phyloP scores from a whole-genome alignment of 129 eudicot species.

The Centella asiatica region DNA sequence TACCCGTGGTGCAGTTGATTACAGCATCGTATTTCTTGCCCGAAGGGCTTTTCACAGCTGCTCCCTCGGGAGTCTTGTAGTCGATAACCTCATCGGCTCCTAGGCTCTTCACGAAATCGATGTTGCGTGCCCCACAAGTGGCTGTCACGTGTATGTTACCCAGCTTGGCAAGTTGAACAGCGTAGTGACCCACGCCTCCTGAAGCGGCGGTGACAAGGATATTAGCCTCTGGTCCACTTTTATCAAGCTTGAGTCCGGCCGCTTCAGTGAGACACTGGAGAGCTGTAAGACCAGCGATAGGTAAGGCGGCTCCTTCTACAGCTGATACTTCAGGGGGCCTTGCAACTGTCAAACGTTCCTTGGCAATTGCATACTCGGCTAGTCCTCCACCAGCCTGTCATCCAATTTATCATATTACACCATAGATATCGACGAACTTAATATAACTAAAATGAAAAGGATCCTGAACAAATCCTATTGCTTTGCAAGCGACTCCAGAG shows the following conservation, averaged over 20 bases:
- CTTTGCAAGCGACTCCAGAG: neutral
- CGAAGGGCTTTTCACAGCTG: slow-evolving; percentile 50
- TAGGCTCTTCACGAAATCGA: slow-evolving; percentile 42
- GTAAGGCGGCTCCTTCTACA: slow-evolving; percentile 39
- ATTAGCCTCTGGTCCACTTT: slow-evolving; percentile 39
- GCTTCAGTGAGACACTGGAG: slow-evolving; percentile 36
- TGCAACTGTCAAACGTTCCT: slow-evolving; percentile 30
- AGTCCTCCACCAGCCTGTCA: slow-evolving; percentile 51
- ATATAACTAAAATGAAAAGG: neutral
- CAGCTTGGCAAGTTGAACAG: slow-evolving; percentile 53
- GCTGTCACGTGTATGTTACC: slow-evolving; percentile 58
- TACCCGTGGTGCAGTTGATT: slow-evolving; percentile 40
- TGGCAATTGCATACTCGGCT: slow-evolving; percentile 46
- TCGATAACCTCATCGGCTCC: slow-evolving; percentile 70
- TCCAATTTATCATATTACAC: neutral
- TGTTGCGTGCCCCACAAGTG: slow-evolving; percentile 57
- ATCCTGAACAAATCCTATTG: neutral
- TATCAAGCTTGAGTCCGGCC: slow-evolving; percentile 39
- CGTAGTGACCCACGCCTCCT: slow-evolving; percentile 63
- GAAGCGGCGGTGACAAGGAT: slow-evolving; percentile 58
- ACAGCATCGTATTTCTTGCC: slow-evolving; percentile 52
- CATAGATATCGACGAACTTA: neutral
- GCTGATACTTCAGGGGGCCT: slow-evolving; percentile 53
- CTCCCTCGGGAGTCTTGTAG: slow-evolving; percentile 62
- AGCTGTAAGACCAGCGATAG: slow-evolving; percentile 40